Conservation (phyloP, 371 early-diverging fungal species). For the Lichtheimia ornata region DNA sequence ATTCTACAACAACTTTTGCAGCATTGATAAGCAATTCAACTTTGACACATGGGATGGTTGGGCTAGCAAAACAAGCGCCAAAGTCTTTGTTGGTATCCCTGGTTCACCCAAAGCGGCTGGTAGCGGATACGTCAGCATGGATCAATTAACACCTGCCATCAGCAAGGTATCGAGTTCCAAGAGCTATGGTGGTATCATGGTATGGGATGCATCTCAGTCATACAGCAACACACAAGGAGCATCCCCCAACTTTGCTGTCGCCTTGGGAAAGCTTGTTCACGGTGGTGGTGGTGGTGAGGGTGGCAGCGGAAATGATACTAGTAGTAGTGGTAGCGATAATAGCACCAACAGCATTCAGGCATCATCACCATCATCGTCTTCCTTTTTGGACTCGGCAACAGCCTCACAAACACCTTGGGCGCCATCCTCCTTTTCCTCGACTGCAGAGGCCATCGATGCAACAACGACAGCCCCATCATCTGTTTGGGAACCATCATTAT, state of each 20-base stretch:
- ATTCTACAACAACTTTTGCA: slow-evolving; percentile 77
- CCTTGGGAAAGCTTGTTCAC: slow-evolving; percentile 30
- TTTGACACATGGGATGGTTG: slow-evolving; percentile 65
- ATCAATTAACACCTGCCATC: slow-evolving; percentile 35
- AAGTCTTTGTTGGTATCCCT: slow-evolving; percentile 63
- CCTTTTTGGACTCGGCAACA: no score
- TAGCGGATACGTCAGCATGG: slow-evolving; percentile 56
- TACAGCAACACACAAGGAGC: slow-evolving; percentile 30
- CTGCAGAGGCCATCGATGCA: no score
- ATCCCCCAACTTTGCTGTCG: slow-evolving; percentile 33
- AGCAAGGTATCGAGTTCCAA: slow-evolving; percentile 37
- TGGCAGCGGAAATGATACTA: no score
- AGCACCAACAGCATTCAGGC: no score
- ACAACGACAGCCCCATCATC: no score
- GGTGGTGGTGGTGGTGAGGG: background rate
- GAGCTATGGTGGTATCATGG: slow-evolving; percentile 69
- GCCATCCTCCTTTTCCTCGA: no score
- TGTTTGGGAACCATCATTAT: no score
- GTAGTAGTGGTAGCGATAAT: no score
- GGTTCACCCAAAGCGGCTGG: slow-evolving; percentile 63
- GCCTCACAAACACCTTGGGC: no score
- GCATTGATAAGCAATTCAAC: slow-evolving; percentile 61
- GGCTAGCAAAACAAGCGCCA: slow-evolving; percentile 54
- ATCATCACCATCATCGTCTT: no score
- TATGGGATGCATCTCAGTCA: slow-evolving; percentile 64